Percentiles rank a stretch among this genome's conserved stretches.
Evolutionary conservation across 1,284 basidiomycete species (phyloP).

Genomic region (Moesziomyces parantarcticus): DNA sequence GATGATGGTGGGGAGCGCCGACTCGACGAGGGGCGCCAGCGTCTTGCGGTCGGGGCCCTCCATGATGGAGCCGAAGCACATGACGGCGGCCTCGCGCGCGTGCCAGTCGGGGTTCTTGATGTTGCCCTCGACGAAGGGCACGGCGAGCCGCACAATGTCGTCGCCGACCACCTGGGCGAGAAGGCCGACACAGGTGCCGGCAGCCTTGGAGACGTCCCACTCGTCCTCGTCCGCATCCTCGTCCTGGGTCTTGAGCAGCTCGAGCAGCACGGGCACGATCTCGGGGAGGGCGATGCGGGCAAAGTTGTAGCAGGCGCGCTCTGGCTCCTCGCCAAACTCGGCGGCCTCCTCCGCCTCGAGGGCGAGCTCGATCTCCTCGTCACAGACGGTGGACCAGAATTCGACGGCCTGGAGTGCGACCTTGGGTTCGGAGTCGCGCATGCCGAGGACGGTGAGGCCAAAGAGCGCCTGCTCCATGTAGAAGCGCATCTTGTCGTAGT

Average conservation of each 20-base stretch:
- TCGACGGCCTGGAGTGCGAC: slow-evolving; percentile 97
- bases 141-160: slow-evolving; percentile 87
- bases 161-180: slow-evolving; percentile 92
- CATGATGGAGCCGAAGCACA: slow-evolving; percentile 97
- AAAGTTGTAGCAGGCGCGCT: slow-evolving; percentile 87
- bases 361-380: slow-evolving; percentile 94
- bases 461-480: slow-evolving; percentile 99
- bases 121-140: slow-evolving; percentile 97
- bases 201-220: slow-evolving; percentile 98
- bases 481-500: slow-evolving; percentile 98
- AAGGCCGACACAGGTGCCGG: slow-evolving; percentile 89
- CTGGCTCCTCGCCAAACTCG: slow-evolving; percentile 90
- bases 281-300: slow-evolving; percentile 93
- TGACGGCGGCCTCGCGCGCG: slow-evolving; percentile 93
- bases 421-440: slow-evolving; percentile 90
- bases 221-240: slow-evolving; percentile 98
- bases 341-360: slow-evolving; percentile 92
- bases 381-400: slow-evolving; percentile 99
- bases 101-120: slow-evolving; percentile 93
- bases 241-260: slow-evolving; percentile 89
- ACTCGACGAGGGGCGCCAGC: slow-evolving; percentile 89
- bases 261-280: slow-evolving; percentile 90
- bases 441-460: slow-evolving; percentile 96
- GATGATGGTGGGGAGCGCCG: slow-evolving; percentile 92
- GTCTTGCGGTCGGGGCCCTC: slow-evolving; percentile 90